A percentile compares a stretch with the other conserved stretches of the same genome.
These are phyloP conservation scores for Gastrolobium villosum DNA, from an alignment of 306 rosid genomes.

Conservation along the genomic window DNA sequence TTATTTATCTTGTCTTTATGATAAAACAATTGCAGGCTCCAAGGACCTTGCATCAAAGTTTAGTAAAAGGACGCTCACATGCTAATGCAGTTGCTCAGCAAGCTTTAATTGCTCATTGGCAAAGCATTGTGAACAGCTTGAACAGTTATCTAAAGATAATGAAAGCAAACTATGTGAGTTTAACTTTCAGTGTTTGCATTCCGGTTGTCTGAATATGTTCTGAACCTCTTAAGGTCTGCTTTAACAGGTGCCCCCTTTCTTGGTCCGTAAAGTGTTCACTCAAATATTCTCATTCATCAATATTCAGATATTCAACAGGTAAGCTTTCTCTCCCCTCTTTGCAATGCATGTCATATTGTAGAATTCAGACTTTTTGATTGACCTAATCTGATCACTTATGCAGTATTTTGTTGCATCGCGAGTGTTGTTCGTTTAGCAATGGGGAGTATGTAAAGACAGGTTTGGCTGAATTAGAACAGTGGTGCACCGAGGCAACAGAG, in stretches of 20 bases:
- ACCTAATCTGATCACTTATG: conserved; percentile 46
- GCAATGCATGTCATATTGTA: conserved; percentile 29
- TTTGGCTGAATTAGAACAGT: conserved; percentile 94
- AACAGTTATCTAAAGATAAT: conserved; percentile 83
- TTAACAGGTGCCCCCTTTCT: conserved; percentile 89
- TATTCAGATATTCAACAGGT: conserved; percentile 98
- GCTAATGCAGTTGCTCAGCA: conserved; percentile 97
- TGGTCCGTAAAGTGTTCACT: conserved; percentile 95
- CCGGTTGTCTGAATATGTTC: conserved; percentile 18
- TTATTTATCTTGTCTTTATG: conserved; percentile 33
- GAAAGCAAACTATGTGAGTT: conserved; percentile 96
- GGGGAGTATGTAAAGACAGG: conserved; percentile 98
- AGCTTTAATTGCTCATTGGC: conserved; percentile 99
- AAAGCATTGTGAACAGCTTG: conserved; percentile 94
- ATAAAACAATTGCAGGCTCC: conserved; percentile 82
- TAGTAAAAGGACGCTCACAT: conserved; percentile 96
- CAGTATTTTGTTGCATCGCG: conserved; percentile 99
- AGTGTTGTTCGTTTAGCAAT: conserved; percentile 99
- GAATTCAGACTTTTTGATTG: conserved; percentile 27
- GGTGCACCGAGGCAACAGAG: conserved; percentile 89
- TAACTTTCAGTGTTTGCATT: conserved; percentile 36
- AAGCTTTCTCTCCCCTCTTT: conserved; percentile 28
- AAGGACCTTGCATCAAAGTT: conserved; percentile 88
- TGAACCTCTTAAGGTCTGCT: conserved; percentile 40
- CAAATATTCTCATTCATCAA: conserved; percentile 98